Percentiles rank a stretch among this genome's conserved stretches.
These are phyloP conservation scores for Candida glaebosa DNA, from an alignment of 805 yeast genomes.

Conservation along the genomic window DNA sequence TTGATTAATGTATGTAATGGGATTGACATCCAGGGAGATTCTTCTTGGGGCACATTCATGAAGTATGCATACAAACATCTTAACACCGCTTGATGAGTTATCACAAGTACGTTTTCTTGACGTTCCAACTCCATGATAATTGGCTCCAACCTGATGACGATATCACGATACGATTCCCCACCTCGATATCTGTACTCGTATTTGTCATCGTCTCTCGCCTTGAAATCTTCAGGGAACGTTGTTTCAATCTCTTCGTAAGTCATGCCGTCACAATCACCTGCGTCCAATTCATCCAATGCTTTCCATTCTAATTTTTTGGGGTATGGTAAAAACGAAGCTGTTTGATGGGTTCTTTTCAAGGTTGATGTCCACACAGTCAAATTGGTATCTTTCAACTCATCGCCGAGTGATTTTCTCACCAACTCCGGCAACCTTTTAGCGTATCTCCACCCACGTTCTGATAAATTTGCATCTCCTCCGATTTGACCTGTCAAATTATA, in stretches of 20 bases:
- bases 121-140: conserved; percentile 98
- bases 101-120: conserved; percentile 91
- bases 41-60: conserved; percentile 97
- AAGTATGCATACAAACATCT: conserved; percentile 96
- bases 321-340: conserved; percentile 78
- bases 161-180: conserved; percentile 95
- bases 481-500: conserved; percentile 91
- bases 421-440: conserved; percentile 77
- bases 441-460: conserved; percentile 80
- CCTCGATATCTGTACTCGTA: conserved; percentile 95
- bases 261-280: conserved; percentile 96
- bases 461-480: conserved; percentile 89
- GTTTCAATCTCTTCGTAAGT: conserved; percentile 90
- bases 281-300: conserved; percentile 94
- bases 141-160: conserved; percentile 91
- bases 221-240: conserved; percentile 88
- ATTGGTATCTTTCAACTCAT: conserved; percentile 46
- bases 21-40: conserved; percentile 98
- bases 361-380: conserved; percentile 97
- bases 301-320: conserved; percentile 84
- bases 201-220: conserved; percentile 92
- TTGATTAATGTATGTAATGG: conserved; percentile 94
- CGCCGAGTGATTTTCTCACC: conserved; percentile 62
- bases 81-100: conserved; percentile 96
- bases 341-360: conserved; percentile 84